phyloP scores from a whole-genome alignment of 495 filamentous ascomycete genomes.

The Podospora pseudocomata region DNA sequence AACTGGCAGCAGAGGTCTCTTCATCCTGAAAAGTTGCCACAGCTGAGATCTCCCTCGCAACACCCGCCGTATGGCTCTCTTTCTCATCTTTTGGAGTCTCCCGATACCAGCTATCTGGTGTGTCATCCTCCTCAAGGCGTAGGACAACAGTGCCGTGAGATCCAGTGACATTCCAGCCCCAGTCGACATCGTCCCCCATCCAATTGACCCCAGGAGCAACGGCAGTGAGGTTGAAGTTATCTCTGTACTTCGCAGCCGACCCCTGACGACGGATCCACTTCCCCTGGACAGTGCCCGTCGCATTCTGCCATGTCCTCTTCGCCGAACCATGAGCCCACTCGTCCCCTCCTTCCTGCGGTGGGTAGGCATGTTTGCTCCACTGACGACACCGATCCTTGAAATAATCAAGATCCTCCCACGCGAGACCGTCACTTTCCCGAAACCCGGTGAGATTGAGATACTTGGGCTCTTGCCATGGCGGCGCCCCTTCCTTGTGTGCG shows the following conservation, averaged over 20 bases:
- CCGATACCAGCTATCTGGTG: slow-evolving; percentile 41
- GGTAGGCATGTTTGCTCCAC: slow-evolving; percentile 42
- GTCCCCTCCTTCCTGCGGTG: slow-evolving; percentile 25
- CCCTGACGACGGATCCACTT: slow-evolving; percentile 64
- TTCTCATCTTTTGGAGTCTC: slow-evolving; percentile 19
- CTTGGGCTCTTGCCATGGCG: slow-evolving; percentile 33
- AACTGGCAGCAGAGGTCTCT: slow-evolving; percentile 61
- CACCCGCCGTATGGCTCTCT: slow-evolving; percentile 15
- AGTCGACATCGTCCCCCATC: slow-evolving; percentile 46
- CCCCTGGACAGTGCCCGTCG: slow-evolving; percentile 71
- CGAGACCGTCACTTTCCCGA: slow-evolving; percentile 65
- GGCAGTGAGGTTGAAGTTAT: slow-evolving; percentile 46
- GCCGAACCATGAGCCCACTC: slow-evolving; percentile 40
- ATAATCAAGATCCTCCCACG: slow-evolving; percentile 62
- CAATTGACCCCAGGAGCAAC: slow-evolving; percentile 43
- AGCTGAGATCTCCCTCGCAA: slow-evolving; percentile 59
- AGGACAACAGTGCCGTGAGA: slow-evolving; percentile 50
- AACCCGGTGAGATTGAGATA: slow-evolving; percentile 79
- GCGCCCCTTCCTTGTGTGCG: slow-evolving; percentile 24
- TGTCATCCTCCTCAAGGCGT: slow-evolving; percentile 49
- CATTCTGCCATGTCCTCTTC: slow-evolving; percentile 68
- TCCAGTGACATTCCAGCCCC: slow-evolving; percentile 67
- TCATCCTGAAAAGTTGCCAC: slow-evolving; percentile 68
- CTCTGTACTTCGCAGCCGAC: slow-evolving; percentile 31
- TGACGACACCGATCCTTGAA: slow-evolving; percentile 43